Evolutionary conservation across 495 filamentous ascomycete species (phyloP).

Genomic region (Hyaloscypha variabilis): DNA sequence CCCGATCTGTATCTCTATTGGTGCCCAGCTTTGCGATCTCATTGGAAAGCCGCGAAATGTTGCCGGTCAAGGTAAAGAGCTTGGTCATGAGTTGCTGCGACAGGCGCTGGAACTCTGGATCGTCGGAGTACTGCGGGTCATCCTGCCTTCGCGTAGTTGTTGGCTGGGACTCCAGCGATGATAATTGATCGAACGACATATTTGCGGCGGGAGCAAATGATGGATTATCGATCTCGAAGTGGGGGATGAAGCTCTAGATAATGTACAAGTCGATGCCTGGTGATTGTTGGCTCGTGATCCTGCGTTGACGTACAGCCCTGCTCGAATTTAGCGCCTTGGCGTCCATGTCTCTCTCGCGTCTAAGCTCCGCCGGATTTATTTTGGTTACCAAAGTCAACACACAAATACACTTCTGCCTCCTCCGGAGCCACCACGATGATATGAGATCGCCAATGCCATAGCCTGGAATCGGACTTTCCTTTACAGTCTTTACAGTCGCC

Average conservation of each 20-base stretch:
- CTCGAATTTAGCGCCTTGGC: slow-evolving; percentile 1
- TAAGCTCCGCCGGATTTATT: slow-evolving; percentile 12
- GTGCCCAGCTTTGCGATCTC: slow-evolving; percentile 87
- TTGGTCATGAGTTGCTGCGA: slow-evolving; percentile 81
- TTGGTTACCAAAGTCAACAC: slow-evolving; percentile 17
- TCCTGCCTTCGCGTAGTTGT: slow-evolving; percentile 42
- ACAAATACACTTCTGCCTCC: not conserved
- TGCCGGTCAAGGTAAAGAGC: slow-evolving; percentile 84
- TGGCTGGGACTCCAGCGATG: slow-evolving; percentile 70
- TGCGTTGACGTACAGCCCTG: slow-evolving; percentile 26
- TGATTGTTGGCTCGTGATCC: slow-evolving; percentile 12
- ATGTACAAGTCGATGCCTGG: slow-evolving; percentile 21
- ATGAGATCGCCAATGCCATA: slow-evolving; percentile 6
- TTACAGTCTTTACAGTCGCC: slow-evolving; percentile 28
- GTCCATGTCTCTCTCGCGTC: not conserved
- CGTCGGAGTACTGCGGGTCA: slow-evolving; percentile 86
- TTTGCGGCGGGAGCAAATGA: slow-evolving; percentile 1
- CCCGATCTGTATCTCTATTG: slow-evolving; percentile 84
- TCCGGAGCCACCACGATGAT: slow-evolving; percentile 9
- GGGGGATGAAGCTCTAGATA: slow-evolving; percentile 9
- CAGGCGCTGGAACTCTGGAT: slow-evolving; percentile 86
- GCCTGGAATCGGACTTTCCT: not conserved
- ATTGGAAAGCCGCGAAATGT: slow-evolving; percentile 76
- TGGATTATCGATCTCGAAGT: not conserved
- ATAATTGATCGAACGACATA: slow-evolving; percentile 95